Conservation (phyloP, 441 rosid species). For the Pelargonium fulgidum region DNA sequence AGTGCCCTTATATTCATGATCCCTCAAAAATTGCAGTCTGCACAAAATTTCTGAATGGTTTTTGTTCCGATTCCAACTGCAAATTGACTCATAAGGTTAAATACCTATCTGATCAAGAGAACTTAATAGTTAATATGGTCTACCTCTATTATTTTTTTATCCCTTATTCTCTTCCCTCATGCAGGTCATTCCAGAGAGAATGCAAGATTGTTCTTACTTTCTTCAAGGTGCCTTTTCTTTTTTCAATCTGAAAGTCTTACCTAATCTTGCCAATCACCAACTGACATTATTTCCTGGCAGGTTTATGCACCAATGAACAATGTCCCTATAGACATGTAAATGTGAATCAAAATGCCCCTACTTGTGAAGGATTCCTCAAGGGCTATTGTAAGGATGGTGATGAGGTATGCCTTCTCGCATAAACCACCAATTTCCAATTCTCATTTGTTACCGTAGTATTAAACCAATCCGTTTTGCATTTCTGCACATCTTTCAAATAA, state of each 20-base stretch:
- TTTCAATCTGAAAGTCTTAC: slow-evolving; percentile 18
- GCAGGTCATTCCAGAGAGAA: slow-evolving; percentile 96
- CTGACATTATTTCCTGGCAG: slow-evolving; percentile 42
- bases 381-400: slow-evolving; percentile 91
- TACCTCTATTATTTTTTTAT: background rate
- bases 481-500: background rate
- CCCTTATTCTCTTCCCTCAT: slow-evolving; percentile 23
- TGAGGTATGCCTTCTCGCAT: slow-evolving; percentile 48
- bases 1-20: slow-evolving; percentile 90
- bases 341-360: slow-evolving; percentile 74
- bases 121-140: slow-evolving; percentile 19
- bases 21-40: slow-evolving; percentile 90
- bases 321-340: slow-evolving; percentile 94
- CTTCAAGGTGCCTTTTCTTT: slow-evolving; percentile 59
- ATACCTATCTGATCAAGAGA: slow-evolving; percentile 19
- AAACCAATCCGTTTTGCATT: background rate
- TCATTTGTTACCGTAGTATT: background rate
- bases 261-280: slow-evolving; percentile 4
- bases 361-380: slow-evolving; percentile 79
- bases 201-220: slow-evolving; percentile 97
- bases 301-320: slow-evolving; percentile 69
- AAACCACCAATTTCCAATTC: background rate
- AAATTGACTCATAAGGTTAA: slow-evolving; percentile 90
- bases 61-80: slow-evolving; percentile 67
- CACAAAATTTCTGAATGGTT: slow-evolving; percentile 85